Base-by-base conservation (phyloP, 2,329 filamentous ascomycete species). In the Colletotrichum sp. region DNA sequence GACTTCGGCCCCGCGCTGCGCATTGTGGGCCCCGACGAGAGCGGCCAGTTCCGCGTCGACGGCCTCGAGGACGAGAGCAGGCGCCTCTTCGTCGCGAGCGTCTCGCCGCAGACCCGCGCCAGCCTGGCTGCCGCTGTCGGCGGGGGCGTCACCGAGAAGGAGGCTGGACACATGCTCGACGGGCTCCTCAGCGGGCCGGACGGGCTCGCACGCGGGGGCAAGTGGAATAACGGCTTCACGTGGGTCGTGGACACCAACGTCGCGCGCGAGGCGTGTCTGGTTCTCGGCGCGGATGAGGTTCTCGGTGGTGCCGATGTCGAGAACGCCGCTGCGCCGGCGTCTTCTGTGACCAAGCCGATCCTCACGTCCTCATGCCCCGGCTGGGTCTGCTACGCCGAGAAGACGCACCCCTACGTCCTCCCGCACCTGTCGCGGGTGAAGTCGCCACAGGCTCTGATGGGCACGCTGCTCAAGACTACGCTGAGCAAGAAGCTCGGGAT, bases 361-460 rank as follows among this genome's bases (percentile, higher is more conserved):
- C 89, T 99, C 59, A 95, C 96, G 10, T 96, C 96, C 5, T 95
- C 95, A 24, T 99, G 97, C 84, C 97, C 97, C 1, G 97, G 97
- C 9, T 99, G 98, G 96, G 96, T 99, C 72, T 99, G 97, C 86
- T 99, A 99, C 82, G 96, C 96, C 30, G 97, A 99, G 84, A 99
- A 99, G 87, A 99, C 96, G 71, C 97, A 99, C 82, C 96, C 97
- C 3, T 94, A 98, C 81, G 93, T 99, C 71, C 90, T 99, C 66
- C 95, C 96, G 32, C 96, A 99, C 84, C 89, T 99, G 70, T 98
- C 96, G 74, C 92, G 92, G 66, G 90, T 99, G 78, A 99, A 99
- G 84, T 98, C 96, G 7, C 96, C 97, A 16, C 97, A 99, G 85
- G 96, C 97, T 30, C 86, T 99, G 68, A 94, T 95, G 78, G 97